A percentile compares a stretch with the other conserved stretches of the same genome.
phyloP scores from a whole-genome alignment of 2,329 filamentous ascomycete genomes.

The Arthroderma sp. region DNA sequence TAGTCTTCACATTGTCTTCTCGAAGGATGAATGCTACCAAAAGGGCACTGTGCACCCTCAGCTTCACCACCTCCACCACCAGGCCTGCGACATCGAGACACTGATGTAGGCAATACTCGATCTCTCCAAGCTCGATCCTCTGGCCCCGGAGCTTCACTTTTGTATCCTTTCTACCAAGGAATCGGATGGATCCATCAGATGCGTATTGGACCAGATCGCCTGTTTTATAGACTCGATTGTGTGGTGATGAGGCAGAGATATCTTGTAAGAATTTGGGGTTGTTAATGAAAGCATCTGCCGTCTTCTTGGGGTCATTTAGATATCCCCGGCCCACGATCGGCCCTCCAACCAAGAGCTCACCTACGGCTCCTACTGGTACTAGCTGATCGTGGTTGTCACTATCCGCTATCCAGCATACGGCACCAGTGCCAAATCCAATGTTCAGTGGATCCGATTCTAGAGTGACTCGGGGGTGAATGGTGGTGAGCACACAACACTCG shows the following conservation, averaged over 20 bases:
- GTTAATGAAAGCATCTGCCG: conserved; percentile 21
- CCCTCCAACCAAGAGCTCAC: conserved; percentile 30
- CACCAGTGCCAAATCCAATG: no score
- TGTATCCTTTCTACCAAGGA: conserved; percentile 19
- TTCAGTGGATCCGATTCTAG: no score
- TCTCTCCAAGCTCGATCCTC: conserved; percentile 20
- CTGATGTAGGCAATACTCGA: conserved; percentile 19
- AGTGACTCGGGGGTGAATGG: no score
- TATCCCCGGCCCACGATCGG: conserved; percentile 30
- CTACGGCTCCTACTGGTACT: conserved; percentile 28
- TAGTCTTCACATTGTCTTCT: no score
- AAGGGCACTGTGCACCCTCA: not conserved
- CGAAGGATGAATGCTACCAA: not conserved
- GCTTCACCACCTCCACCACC: not conserved
- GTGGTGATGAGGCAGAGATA: conserved; percentile 15
- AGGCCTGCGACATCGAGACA: not conserved
- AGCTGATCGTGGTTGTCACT: conserved; percentile 23
- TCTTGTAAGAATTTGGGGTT: conserved; percentile 17
- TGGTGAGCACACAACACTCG: no score
- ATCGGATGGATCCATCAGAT: conserved; percentile 17
- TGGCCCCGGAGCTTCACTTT: conserved; percentile 23
- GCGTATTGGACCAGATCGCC: conserved; percentile 21
- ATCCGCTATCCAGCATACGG: conserved; percentile 29
- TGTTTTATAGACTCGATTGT: conserved; percentile 19
- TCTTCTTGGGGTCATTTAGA: conserved; percentile 28